A percentile compares a stretch with the other conserved stretches of the same genome.
These are phyloP conservation scores for Tylopilus sp. DNA, from an alignment of 1,284 basidiomycete genomes.

Conservation along the genomic window DNA sequence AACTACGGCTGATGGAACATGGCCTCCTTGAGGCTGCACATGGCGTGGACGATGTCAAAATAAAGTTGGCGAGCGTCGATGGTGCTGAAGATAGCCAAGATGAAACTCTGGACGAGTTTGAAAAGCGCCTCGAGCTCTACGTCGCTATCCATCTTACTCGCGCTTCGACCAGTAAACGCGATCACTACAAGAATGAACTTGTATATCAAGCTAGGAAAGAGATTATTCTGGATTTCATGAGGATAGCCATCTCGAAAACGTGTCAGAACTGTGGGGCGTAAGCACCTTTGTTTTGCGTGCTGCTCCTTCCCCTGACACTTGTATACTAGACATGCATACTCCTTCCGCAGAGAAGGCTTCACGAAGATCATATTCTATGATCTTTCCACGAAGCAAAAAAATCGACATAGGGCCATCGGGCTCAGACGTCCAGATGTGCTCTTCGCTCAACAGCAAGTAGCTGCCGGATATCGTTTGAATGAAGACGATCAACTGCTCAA, in stretches of 20 bases:
- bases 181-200: conserved; percentile 84
- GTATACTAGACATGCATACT: conserved; percentile 66
- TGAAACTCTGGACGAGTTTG: conserved; percentile 63
- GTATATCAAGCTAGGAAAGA: conserved; percentile 88
- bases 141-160: conserved; percentile 63
- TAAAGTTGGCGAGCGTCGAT: conserved; percentile 38
- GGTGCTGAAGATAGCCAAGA: conserved; percentile 37
- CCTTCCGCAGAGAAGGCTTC: conserved; percentile 91
- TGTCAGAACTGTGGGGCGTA: conserved; percentile 86
- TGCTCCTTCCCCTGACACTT: conserved; percentile 4
- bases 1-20: conserved; percentile 85
- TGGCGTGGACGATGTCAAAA: conserved; percentile 63
- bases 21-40: conserved; percentile 85
- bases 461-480: conserved; percentile 18
- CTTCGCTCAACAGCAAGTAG: conserved; percentile 41
- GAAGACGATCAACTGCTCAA: conserved; percentile 46
- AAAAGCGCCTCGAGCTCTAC: conserved; percentile 68
- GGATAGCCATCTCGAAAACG: conserved; percentile 61
- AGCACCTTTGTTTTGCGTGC: conserved; percentile 36
- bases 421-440: conserved; percentile 73
- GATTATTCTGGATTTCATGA: conserved; percentile 81
- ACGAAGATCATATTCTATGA: conserved; percentile 96
- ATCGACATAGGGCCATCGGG: conserved; percentile 51
- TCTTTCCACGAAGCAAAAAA: conserved; percentile 77
- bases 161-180: conserved; percentile 61